Percentiles rank a stretch among this genome's conserved stretches.
Conservation (phyloP, 148 eudicot genomes). For the Limonium bicolor region DNA sequence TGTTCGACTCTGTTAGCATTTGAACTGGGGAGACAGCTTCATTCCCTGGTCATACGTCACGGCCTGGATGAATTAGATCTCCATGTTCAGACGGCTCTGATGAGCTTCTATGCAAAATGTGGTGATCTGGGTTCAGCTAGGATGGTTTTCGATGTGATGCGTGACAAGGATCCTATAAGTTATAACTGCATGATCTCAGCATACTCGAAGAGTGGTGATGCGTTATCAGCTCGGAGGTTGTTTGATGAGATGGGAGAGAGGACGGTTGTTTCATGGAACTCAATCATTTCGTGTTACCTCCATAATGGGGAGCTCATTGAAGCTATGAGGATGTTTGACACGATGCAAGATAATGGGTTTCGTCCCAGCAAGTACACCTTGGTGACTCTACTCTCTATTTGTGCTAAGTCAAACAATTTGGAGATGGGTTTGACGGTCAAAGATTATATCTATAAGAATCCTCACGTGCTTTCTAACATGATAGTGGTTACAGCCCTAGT, state of each 20-base stretch:
- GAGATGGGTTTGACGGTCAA: conserved; percentile 33
- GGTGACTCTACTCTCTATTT: conserved; percentile 31
- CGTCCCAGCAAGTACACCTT: conserved; percentile 32
- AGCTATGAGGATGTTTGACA: conserved; percentile 36
- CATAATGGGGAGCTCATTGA: conserved; percentile 28
- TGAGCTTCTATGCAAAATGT: conserved; percentile 40
- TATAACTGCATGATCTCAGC: conserved; percentile 38
- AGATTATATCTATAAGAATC: conserved; percentile 28
- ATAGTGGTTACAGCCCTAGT: conserved; percentile 58
- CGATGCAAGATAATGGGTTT: conserved; percentile 26
- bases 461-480: conserved; percentile 22
- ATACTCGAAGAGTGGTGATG: conserved; percentile 29
- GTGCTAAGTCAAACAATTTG: conserved; percentile 33
- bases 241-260: conserved; percentile 42
- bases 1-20: conserved; percentile 28
- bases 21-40: conserved; percentile 39
- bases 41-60: conserved; percentile 22
- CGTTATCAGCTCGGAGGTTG: conserved; percentile 24
- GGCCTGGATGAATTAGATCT: conserved; percentile 34
- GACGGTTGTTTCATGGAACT: conserved; percentile 46
- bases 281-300: conserved; percentile 37
- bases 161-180: conserved; percentile 24
- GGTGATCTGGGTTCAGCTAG: conserved; percentile 31
- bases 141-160: conserved; percentile 31
- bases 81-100: conserved; percentile 32